Base-by-base conservation (phyloP, 495 filamentous ascomycete genomes). In the Aspergillus heteromorphus region DNA sequence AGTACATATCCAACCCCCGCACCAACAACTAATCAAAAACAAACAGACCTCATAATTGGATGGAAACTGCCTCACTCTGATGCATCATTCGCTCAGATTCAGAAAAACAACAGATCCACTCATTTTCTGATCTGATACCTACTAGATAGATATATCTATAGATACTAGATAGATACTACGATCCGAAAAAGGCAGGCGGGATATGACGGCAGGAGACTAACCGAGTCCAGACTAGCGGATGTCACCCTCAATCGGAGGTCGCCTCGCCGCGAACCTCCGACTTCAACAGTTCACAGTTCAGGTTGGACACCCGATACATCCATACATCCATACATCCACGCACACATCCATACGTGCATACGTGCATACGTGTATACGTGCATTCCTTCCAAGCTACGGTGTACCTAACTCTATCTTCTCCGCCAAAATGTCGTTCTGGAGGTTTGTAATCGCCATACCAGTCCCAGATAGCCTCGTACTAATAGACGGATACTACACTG, bases 391-490 rank as follows among this genome's bases (percentile, higher is more conserved):
- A 27, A 27, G 7, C 23, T 27, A 27, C 23, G 11, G 10, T 13
- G 11, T 38, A 38, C 29, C 29, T 30, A 30, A 1, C 30, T 34
- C 9, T n/a, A 38, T 4, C 8, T 13, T 14, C 13, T n/a, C 20
- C 8, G 8, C 11, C 11, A n/a, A 40, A 60, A 74, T 73, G 70
- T 72, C 70, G 54, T 60, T 71, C 60, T 74, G 70, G 70, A 73
- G 65, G 70, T 73, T 64, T 1, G 62, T 56, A 1, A 2, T 23
- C 38, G 4, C 36, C 18, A 40, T 20, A n/a, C 7, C 23, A 23
- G 21, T 36, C 7, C 18, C 40, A 13, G n/a, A 49, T 29, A 17
- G 20, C 17, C 40, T 20, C 18, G 13, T 11, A 41, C 25, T 18
- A n/a, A 51, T 27, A 17, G 41, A 59, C 51, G 42, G 25, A 47